Percentiles rank a stretch among this genome's conserved stretches.
Conservation (phyloP, 1,284 basidiomycete species). For the Ustilago nuda region DNA sequence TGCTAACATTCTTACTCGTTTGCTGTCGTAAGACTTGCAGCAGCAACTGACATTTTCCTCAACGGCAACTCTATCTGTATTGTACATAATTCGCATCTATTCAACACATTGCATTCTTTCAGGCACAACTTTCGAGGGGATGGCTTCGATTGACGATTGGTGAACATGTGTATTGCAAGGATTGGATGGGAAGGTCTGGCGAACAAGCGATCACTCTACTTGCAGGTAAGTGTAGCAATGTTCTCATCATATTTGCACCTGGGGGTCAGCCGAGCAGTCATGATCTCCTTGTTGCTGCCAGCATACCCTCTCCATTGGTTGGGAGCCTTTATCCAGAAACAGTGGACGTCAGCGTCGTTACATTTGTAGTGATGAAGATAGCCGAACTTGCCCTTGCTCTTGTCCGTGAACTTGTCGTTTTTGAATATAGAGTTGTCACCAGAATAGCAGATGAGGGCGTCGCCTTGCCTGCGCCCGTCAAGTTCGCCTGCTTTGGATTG, state of each 20-base stretch:
- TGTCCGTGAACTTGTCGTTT: not conserved
- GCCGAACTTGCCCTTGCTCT: not conserved
- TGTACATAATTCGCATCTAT: not conserved
- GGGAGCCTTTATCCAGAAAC: conserved; percentile 1
- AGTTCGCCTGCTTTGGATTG: no score
- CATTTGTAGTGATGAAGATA: not conserved
- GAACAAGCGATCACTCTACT: no score
- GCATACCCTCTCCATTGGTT: not conserved
- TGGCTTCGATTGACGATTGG: not conserved
- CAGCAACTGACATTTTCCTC: not conserved
- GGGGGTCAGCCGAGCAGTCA: no score
- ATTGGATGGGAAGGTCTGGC: no score
- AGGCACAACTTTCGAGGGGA: not conserved
- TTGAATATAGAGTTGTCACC: not conserved
- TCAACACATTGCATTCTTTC: conserved; percentile 3
- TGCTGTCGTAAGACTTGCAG: conserved; percentile 23
- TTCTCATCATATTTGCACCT: not conserved
- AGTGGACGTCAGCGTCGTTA: not conserved
- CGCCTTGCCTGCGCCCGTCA: not conserved
- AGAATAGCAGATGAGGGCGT: not conserved
- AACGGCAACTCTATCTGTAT: not conserved
- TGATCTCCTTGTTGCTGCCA: not conserved
- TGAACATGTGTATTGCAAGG: no score
- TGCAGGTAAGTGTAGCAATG: not conserved
- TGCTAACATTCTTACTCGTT: conserved; percentile 66